Base-by-base conservation (phyloP, 495 filamentous ascomycete species). In the Penicillium antarcticum region DNA sequence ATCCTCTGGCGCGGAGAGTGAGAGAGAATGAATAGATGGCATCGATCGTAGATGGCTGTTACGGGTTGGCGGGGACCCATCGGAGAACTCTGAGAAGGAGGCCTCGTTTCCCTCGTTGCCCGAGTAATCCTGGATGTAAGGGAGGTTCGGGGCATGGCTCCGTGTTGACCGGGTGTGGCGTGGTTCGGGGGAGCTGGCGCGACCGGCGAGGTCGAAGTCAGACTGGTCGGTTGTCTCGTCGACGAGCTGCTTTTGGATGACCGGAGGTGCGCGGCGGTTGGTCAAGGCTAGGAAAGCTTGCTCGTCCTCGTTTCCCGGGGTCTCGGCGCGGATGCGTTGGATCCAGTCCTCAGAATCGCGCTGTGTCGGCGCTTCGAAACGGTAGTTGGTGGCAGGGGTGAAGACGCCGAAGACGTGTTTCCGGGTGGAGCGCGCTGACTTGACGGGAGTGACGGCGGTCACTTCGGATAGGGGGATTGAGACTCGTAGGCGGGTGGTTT, bases 321-420 rank as follows among this genome's bases (percentile, higher is more conserved):
- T 89, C 51, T 92, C 85, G 46, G 75, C 72, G 45, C 89, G 80
- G 45, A 98, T 92, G 36, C 88, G 76, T 18, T 87, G 79, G 11
- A 96, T 87, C 94, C 94, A 98, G 56, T 88, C 86, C 41, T 87
- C 80, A 13, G 89, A 87, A 55, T 97, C 92, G 50, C 84, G 78
- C 34, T 82, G 78, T 3, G 76, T 85, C 23, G 72, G 61, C 2
- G 86, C 91, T 60, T 92, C 86, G 42, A 98, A 87, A 50, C 96
- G 91, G 69, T 87, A 95, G 69, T 96, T 97, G 48, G 87, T 87
- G 5, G 90, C 85, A 0, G 91, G 87, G 9, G 92, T 91, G 64
- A 96, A 98, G n/a, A 97, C 75, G 2, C 88, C 94, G 65, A 97
- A 96, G 35, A 96, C 81, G 58, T 95, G 80, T 29, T 85, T 77